phyloP scores from a whole-genome alignment of 495 filamentous ascomycete genomes.

The Aspergillus avenaceus region DNA sequence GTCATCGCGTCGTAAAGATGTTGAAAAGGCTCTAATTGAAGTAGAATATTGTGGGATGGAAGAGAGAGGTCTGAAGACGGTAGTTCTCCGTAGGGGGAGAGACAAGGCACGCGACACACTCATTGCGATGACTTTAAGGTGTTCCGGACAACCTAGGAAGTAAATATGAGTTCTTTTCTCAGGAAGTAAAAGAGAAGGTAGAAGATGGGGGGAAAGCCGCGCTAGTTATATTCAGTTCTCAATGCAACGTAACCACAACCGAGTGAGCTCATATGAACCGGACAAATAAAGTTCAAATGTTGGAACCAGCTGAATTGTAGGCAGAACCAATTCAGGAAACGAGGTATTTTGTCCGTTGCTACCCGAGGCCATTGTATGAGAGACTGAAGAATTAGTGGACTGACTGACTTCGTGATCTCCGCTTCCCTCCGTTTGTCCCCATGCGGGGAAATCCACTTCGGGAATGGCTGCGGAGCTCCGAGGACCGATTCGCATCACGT shows the following conservation, averaged over 20 bases:
- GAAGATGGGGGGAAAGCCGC: neutral
- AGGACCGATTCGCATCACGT: slow-evolving; percentile 12
- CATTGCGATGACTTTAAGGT: slow-evolving; percentile 9
- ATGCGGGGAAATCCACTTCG: slow-evolving; percentile 16
- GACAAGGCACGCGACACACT: slow-evolving; percentile 10
- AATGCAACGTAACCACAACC: neutral
- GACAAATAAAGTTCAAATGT: neutral
- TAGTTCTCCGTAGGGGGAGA: slow-evolving; percentile 16
- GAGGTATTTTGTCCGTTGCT: slow-evolving; percentile 9
- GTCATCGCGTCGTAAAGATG: slow-evolving; percentile 48
- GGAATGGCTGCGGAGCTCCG: slow-evolving; percentile 11
- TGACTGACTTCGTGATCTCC: neutral
- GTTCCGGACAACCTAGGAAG: neutral
- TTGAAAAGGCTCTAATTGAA: slow-evolving; percentile 49
- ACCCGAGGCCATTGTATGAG: slow-evolving; percentile 20
- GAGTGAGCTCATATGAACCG: too few species aligned
- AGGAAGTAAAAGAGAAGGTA: neutral
- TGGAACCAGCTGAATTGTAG: neutral
- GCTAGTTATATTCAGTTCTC: neutral
- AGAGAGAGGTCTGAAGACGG: slow-evolving; percentile 12
- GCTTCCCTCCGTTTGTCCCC: slow-evolving; percentile 4
- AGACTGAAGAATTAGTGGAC: neutral
- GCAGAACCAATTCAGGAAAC: neutral
- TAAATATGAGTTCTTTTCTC: neutral
- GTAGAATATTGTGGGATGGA: slow-evolving; percentile 13